phyloP scores from a whole-genome alignment of 345 rosid genomes.

The Angophora floribunda region DNA sequence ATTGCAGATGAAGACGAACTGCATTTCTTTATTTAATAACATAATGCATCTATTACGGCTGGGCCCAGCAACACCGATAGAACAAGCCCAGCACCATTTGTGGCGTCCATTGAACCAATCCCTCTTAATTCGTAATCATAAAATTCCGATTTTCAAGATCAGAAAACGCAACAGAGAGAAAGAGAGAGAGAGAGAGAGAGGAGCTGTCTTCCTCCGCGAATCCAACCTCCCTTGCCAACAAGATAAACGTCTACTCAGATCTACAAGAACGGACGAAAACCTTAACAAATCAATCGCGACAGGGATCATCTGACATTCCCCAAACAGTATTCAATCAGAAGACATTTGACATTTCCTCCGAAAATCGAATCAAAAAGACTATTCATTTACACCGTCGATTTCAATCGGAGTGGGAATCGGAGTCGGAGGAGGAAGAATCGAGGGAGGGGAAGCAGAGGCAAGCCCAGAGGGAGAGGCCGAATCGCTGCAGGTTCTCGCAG shows the following conservation, averaged over 20 bases:
- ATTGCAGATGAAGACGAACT: not conserved
- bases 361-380: not conserved
- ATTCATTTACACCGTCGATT: not conserved
- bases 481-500: conserved; percentile 48
- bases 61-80: not conserved
- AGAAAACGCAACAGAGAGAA: not conserved
- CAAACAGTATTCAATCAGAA: not conserved
- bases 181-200: not conserved
- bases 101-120: not conserved
- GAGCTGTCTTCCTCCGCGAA: not conserved
- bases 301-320: not conserved
- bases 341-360: not conserved
- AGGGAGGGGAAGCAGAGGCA: conserved; percentile 50
- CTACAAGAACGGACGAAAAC: not conserved
- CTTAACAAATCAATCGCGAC: not conserved
- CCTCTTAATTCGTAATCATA: not conserved
- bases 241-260: not conserved
- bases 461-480: conserved; percentile 44
- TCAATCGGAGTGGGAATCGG: conserved; percentile 32
- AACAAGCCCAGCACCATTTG: not conserved
- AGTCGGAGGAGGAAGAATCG: not conserved
- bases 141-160: not conserved
- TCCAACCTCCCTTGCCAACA: not conserved
- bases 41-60: not conserved
- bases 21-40: not conserved